Evolutionary conservation across 805 yeast genomes (phyloP), one percentile per base, ranked within the genome.

Genomic region (Metschnikowia sp.): DNA sequence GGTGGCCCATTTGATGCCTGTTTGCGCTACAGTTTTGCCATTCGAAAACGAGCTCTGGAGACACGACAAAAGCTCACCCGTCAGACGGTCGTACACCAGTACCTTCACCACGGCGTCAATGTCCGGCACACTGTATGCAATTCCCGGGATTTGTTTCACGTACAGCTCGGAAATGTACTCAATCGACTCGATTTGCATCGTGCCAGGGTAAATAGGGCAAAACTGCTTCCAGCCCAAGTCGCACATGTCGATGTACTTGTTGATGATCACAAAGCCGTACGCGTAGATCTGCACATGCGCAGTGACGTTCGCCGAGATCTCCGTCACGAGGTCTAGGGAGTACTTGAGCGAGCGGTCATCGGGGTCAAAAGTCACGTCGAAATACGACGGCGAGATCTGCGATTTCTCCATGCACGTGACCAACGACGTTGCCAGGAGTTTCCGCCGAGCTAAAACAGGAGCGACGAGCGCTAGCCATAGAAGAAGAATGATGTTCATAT

Each of bases 141-240:
- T 84, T 10, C 87, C 90, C 0, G 97, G 97, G 54, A 91, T 79
- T 61, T 72, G 65, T 32, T 70, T 62, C 28, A 76, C 79, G 54
- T 83, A 81, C 15, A 60, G 56, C 10, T 68, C 56, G 15, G 81
- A 65, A 36, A 84, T 74, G 52, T 86, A 81, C 63, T 82, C 78
- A 48, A 84, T 69, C 19, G 94, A 81, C 54, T 86, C 84, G 43
- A 91, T 77, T 57, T 86, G 88, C 60, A 91, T 78, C 35, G 80
- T 68, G 31, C 97, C 97, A 0, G 97, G 91, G 57, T 75, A 82
- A 32, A 91, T 64, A 1, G 97, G 97, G 68, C 97, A 91, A 62
- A 91, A 87, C 69, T 91, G 96, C 61, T 85, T 86, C 86, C 95
- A 84, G 31, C 79, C 79, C 44, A 79, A 66, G 30, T 52, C 48